phyloP scores from a whole-genome alignment of 2,329 filamentous ascomycete genomes.

The Diatrype stigma region DNA sequence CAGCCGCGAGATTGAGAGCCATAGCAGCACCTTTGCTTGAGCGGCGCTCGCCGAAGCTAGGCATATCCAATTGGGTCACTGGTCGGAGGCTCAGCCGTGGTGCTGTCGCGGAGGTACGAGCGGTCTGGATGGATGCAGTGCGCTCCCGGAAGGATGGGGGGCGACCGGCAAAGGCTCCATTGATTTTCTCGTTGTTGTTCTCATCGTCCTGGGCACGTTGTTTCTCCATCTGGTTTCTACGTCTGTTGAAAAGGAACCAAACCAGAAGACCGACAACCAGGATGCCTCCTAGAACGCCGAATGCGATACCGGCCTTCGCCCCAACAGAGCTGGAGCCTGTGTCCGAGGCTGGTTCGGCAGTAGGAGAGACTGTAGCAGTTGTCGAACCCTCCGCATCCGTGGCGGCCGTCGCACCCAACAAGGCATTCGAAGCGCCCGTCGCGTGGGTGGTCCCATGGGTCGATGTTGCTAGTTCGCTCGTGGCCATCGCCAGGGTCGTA shows the following conservation, averaged over 20 bases:
- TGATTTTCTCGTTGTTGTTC: constrained; percentile 55
- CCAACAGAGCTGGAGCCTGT: constrained; percentile 24
- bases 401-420: background rate
- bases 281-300: constrained; percentile 72
- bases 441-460: constrained; percentile 14
- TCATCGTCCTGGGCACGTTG: constrained; percentile 46
- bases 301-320: constrained; percentile 75
- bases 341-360: constrained; percentile 26
- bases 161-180: constrained; percentile 28
- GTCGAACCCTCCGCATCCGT: constrained; percentile 3
- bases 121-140: constrained; percentile 26
- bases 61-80: constrained; percentile 78
- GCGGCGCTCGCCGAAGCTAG: constrained; percentile 56
- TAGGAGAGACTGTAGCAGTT: constrained; percentile 13
- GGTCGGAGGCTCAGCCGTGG: constrained; percentile 84
- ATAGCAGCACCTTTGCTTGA: constrained; percentile 45
- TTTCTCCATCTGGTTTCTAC: constrained; percentile 62
- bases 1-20: constrained; percentile 26
- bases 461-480: constrained; percentile 25
- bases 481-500: constrained; percentile 24
- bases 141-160: constrained; percentile 24
- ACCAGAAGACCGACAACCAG: constrained; percentile 62
- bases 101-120: constrained; percentile 50
- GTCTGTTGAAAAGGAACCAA: constrained; percentile 66
- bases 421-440: background rate